Evolutionary conservation across 371 early-diverging fungal species (phyloP).

Genomic region (Mortierella sp.): DNA sequence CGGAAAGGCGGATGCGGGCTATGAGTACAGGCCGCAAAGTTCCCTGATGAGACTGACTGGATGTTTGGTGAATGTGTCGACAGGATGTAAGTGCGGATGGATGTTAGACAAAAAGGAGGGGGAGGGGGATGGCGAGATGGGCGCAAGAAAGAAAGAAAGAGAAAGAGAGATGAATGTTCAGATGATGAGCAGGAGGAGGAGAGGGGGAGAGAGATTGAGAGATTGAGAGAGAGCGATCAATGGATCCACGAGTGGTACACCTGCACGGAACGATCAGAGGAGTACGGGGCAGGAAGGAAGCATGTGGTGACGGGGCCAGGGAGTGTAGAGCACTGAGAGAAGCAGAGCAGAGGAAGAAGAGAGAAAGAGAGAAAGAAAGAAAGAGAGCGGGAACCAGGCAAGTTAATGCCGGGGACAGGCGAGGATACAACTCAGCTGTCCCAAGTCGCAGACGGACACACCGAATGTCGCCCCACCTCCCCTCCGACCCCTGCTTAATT

Average conservation of each 20-base stretch:
- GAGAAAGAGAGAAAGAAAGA: background rate
- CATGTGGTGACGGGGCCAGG: background rate
- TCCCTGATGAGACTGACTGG: no score
- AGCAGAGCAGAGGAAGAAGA: background rate
- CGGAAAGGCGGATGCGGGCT: no score
- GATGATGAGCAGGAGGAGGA: background rate
- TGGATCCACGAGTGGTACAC: background rate
- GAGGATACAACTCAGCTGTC: no score
- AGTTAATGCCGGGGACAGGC: no score
- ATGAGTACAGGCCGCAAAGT: no score
- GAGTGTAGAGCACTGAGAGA: background rate
- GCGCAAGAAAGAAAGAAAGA: background rate
- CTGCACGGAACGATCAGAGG: background rate
- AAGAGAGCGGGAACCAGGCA: background rate
- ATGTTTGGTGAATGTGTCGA: no score
- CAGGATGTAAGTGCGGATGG: background rate
- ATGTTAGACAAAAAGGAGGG: background rate
- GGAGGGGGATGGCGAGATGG: background rate
- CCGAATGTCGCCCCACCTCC: no score
- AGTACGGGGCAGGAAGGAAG: background rate
- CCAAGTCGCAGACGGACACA: no score
- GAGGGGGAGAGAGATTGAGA: background rate
- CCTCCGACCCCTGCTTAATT: no score
- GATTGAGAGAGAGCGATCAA: background rate
- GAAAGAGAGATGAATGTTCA: background rate